phyloP scores from a whole-genome alignment of 345 rosid species.

The Citrus australasica region DNA sequence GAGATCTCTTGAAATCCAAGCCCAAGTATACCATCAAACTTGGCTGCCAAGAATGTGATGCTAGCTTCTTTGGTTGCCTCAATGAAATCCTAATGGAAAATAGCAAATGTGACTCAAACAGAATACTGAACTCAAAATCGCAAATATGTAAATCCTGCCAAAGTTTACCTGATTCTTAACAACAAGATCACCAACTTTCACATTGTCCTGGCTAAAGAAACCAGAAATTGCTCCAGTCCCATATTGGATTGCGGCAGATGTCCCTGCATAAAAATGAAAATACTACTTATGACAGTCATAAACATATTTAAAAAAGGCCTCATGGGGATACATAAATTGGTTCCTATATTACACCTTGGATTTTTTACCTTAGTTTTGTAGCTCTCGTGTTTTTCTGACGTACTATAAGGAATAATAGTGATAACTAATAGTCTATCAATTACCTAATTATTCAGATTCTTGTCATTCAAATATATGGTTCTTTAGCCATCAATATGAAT shows the following conservation, averaged over 20 bases:
- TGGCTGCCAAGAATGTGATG: constrained; percentile 79
- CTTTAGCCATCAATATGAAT: background rate
- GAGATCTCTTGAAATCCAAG: constrained; percentile 93
- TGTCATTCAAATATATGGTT: background rate
- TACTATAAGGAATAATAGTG: background rate
- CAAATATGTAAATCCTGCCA: background rate
- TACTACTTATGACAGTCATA: background rate
- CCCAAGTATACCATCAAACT: constrained; percentile 92
- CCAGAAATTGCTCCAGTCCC: constrained; percentile 71
- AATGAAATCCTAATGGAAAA: constrained; percentile 61
- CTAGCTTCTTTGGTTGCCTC: constrained; percentile 93
- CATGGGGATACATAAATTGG: background rate
- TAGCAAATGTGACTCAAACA: background rate
- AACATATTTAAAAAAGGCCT: background rate
- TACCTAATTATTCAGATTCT: background rate
- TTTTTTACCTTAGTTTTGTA: background rate
- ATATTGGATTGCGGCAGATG: constrained; percentile 69
- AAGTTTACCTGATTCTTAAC: constrained; percentile 53
- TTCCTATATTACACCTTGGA: background rate
- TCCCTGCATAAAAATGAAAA: constrained; percentile 42
- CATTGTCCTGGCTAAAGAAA: constrained; percentile 58
- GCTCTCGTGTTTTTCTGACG: background rate
- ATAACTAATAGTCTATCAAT: background rate
- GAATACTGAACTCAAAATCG: constrained; percentile 7
- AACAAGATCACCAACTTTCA: constrained; percentile 59